A percentile compares a stretch with the other conserved stretches of the same genome.
Evolutionary conservation across 345 rosid genomes (phyloP).

Genomic region (Hibiscus tridactylites): DNA sequence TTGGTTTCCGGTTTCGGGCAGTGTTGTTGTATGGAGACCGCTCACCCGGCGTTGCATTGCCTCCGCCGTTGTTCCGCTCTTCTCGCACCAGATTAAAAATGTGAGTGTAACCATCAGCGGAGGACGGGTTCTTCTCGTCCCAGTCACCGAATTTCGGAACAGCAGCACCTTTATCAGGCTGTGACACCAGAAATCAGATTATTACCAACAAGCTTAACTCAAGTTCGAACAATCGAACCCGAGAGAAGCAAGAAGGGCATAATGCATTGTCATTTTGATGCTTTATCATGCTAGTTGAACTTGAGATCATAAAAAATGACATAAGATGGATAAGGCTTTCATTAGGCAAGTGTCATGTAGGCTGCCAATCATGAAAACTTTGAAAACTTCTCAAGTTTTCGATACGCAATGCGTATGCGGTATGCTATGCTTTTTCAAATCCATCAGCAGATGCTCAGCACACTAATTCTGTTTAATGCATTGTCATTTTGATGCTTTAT

Average conservation of each 20-base stretch:
- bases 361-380: background rate
- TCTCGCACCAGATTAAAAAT: slow-evolving; percentile 76
- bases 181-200: slow-evolving; percentile 10
- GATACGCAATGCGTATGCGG: no score
- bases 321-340: background rate
- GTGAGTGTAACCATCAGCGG: slow-evolving; percentile 83
- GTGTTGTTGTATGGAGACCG: slow-evolving; percentile 24
- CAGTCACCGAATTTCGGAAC: slow-evolving; percentile 90
- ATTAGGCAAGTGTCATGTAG: background rate
- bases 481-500: background rate
- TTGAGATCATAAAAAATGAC: no score
- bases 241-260: no score
- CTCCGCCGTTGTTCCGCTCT: slow-evolving; percentile 51
- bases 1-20: slow-evolving; percentile 13
- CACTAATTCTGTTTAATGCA: no score
- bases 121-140: slow-evolving; percentile 76
- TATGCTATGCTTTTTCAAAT: no score
- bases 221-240: no score
- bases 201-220: background rate
- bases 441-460: no score
- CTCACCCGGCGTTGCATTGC: slow-evolving; percentile 29
- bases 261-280: background rate
- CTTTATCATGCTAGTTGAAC: background rate
- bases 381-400: no score
- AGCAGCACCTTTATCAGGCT: slow-evolving; percentile 68